Base-by-base conservation (phyloP, 371 early-diverging fungal species). In the Mortierella sp. region DNA sequence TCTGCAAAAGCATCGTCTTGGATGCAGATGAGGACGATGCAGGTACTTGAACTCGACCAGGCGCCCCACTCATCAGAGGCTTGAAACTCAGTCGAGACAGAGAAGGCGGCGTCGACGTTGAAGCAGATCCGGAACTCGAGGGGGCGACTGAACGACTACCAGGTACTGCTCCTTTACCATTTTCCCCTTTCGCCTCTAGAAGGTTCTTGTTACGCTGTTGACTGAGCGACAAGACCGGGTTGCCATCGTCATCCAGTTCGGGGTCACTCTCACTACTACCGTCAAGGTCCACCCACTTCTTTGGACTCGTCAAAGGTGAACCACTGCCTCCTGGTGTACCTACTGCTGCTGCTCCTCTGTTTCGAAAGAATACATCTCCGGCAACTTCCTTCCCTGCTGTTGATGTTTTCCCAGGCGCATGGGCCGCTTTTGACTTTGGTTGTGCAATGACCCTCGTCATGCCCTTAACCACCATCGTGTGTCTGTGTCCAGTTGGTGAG, bases 121-220 rank as follows among this genome's bases (percentile, higher is more conserved):
- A 27, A 27, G 65, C 11, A 5, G 46, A 21, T 11, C 54, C 55
- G 46, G 68, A 24, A 55, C n/a, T 51, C 24, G 65, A 21, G n/a
- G 38, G 38, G 10, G 29, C 38, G 43, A 48, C 21, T n/a, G 70
- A 58, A 12, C 46, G 38, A 51, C 46, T 21, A 5, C 35, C 27
- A 18, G 48, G 16, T 8, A 44, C 18, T 51, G 51, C 6, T 18
- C 44, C 46, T 29, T 12, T 51, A 43, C 54, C 27, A 12, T n/a
- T 16, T 3, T 29, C 77, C n/a, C 27, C 58, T 32, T 55, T 79
- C 21, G 77, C 70, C 21, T 84, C 79, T 72, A 68, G 8, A 49
- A 84, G 55, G 32, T 84, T 84, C 70, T 77, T 80, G 11, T 63
- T 74, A 35, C 84, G 84, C 29, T 78, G 81, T 38, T 72, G 58